These are phyloP conservation scores for Penicillium sp. DNA, from an alignment of 2,329 filamentous ascomycete species.

Conservation along the genomic window DNA sequence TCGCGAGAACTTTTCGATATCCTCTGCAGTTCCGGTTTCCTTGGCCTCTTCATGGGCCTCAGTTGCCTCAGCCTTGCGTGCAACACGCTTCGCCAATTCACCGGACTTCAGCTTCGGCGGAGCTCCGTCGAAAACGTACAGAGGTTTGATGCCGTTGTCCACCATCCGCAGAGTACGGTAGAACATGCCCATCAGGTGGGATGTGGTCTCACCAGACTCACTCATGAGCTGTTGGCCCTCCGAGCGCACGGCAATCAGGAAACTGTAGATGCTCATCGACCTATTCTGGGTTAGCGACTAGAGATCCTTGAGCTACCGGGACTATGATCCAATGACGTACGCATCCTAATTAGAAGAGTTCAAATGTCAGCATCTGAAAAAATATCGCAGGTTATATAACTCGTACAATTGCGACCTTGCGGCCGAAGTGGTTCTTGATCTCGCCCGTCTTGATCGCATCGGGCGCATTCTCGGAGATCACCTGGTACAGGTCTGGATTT, in stretches of 20 bases:
- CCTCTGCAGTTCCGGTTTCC: conserved; percentile 92
- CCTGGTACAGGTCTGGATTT: conserved; percentile 64
- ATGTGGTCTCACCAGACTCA: conserved; percentile 93
- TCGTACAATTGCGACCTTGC: conserved; percentile 90
- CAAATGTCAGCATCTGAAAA: conserved; percentile 18
- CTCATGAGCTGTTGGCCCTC: conserved; percentile 95
- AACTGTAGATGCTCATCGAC: conserved; percentile 99
- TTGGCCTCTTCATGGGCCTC: conserved; percentile 92
- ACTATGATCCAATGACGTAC: conserved; percentile 36
- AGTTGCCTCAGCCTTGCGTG: conserved; percentile 87
- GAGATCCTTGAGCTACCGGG: not conserved
- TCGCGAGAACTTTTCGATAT: conserved; percentile 96
- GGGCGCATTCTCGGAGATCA: conserved; percentile 91
- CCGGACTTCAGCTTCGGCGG: conserved; percentile 97
- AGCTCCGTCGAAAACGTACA: conserved; percentile 96
- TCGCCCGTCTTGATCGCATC: conserved; percentile 93
- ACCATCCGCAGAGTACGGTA: conserved; percentile 98
- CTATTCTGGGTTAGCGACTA: conserved; percentile 42
- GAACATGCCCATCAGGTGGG: conserved; percentile 98
- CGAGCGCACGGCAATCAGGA: conserved; percentile 94
- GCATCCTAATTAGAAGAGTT: conserved; percentile 50
- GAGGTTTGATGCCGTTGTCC: conserved; percentile 96
- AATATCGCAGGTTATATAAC: not conserved
- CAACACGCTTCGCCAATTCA: conserved; percentile 92
- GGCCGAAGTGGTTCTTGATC: conserved; percentile 98